Percentiles rank a stretch among this genome's conserved stretches.
Conservation (phyloP, 2,329 filamentous ascomycete species). For the Venturia oleaginea region DNA sequence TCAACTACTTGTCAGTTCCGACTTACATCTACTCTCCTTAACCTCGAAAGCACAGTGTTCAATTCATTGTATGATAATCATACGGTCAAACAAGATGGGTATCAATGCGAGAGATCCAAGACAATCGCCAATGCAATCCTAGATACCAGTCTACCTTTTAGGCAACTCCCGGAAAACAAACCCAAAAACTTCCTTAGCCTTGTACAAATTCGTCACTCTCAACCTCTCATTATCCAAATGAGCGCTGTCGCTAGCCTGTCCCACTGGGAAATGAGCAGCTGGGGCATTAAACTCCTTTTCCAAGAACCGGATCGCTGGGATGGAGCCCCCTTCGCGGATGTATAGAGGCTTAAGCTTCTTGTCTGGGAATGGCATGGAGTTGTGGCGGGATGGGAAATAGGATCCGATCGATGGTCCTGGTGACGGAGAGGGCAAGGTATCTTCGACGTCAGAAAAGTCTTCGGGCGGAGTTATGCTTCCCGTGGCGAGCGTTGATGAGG, state of each 20-base stretch:
- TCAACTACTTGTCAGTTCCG: no score
- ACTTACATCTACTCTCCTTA: no score
- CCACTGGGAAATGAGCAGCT: slow-evolving; percentile 86
- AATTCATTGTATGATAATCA: background rate
- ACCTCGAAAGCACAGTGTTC: no score
- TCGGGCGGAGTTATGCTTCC: slow-evolving; percentile 25
- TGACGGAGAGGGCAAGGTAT: slow-evolving; percentile 20
- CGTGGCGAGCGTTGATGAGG: slow-evolving; percentile 43
- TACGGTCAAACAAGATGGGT: background rate
- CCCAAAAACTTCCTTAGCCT: slow-evolving; percentile 85
- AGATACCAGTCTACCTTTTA: background rate
- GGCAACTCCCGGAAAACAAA: slow-evolving; percentile 65
- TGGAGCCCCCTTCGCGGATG: slow-evolving; percentile 91
- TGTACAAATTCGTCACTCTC: slow-evolving; percentile 75
- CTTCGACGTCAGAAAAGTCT: background rate
- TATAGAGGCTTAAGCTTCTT: slow-evolving; percentile 61
- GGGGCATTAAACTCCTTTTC: slow-evolving; percentile 91
- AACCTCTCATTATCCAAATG: slow-evolving; percentile 95
- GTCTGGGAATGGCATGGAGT: background rate
- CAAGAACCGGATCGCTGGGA: slow-evolving; percentile 85
- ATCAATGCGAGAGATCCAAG: background rate
- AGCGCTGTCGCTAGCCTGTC: slow-evolving; percentile 86
- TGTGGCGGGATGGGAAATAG: slow-evolving; percentile 1
- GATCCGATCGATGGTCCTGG: slow-evolving; percentile 27
- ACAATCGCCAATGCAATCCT: background rate